These are phyloP conservation scores for Podosphaera fusca DNA, from an alignment of 2,329 filamentous ascomycete genomes.

Conservation along the genomic window DNA sequence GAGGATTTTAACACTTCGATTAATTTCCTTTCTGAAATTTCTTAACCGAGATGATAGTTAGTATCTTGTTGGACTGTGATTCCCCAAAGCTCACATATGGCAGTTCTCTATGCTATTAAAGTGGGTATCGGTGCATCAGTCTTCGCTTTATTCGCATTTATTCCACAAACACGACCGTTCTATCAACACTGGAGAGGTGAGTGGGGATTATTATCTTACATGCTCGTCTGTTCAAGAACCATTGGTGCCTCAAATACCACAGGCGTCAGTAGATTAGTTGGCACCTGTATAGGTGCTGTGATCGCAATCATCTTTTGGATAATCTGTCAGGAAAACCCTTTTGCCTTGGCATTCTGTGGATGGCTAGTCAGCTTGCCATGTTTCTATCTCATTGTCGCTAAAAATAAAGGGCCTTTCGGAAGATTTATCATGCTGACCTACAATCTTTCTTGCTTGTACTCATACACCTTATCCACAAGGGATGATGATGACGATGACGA, in stretches of 20 bases:
- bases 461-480: constrained; percentile 64
- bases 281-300: constrained; percentile 59
- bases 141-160: constrained; percentile 75
- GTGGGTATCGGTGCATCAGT: constrained; percentile 75
- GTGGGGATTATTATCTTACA: constrained; percentile 91
- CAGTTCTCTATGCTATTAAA: constrained; percentile 60
- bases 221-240: constrained; percentile 96
- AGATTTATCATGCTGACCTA: constrained; percentile 89
- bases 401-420: constrained; percentile 69
- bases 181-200: constrained; percentile 84
- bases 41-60: constrained; percentile 41
- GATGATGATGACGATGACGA: constrained; percentile 70
- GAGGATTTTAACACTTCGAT: constrained; percentile 16
- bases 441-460: constrained; percentile 84
- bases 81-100: constrained; percentile 9
- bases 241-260: constrained; percentile 91
- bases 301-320: constrained; percentile 62
- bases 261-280: constrained; percentile 62
- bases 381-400: constrained; percentile 72
- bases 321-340: constrained; percentile 47
- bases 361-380: constrained; percentile 62
- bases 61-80: background rate
- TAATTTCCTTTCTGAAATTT: constrained; percentile 31
- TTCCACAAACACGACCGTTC: constrained; percentile 50
- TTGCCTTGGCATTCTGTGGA: constrained; percentile 56